phyloP scores from a whole-genome alignment of 768 basidiomycete genomes.

The Xanthoconium stramineum region DNA sequence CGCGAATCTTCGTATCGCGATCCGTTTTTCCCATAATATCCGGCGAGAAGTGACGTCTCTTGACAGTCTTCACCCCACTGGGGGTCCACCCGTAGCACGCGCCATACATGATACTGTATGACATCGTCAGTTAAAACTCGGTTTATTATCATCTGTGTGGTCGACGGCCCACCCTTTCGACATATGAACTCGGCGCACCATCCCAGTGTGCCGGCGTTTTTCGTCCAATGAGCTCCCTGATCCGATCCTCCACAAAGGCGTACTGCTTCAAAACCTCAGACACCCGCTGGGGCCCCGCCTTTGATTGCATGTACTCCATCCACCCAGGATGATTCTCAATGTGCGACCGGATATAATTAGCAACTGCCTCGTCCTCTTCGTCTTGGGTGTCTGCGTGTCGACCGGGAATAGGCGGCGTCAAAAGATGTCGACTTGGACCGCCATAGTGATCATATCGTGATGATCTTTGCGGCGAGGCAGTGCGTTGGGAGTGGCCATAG shows the following conservation, averaged over 20 bases:
- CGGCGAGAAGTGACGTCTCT: slow-evolving; percentile 49
- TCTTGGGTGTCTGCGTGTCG: slow-evolving; percentile 35
- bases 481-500: slow-evolving; percentile 15
- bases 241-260: slow-evolving; percentile 47
- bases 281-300: slow-evolving; percentile 38
- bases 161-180: slow-evolving; percentile 42
- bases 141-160: not conserved
- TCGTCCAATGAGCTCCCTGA: slow-evolving; percentile 44
- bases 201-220: slow-evolving; percentile 41
- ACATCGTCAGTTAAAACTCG: not conserved
- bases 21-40: slow-evolving; percentile 56
- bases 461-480: slow-evolving; percentile 7
- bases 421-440: slow-evolving; percentile 1
- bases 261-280: slow-evolving; percentile 48
- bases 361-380: slow-evolving; percentile 41
- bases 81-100: slow-evolving; percentile 43
- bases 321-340: slow-evolving; percentile 46
- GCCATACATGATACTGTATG: slow-evolving; percentile 46
- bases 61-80: slow-evolving; percentile 46
- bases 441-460: not conserved
- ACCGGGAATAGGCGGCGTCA: slow-evolving; percentile 26
- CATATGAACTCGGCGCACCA: slow-evolving; percentile 32
- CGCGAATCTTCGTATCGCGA: slow-evolving; percentile 44
- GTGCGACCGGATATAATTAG: slow-evolving; percentile 40
- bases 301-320: slow-evolving; percentile 44